Percentiles rank a stretch among this genome's conserved stretches.
phyloP scores from a whole-genome alignment of 768 basidiomycete species.

The Arthromyces matolae region DNA sequence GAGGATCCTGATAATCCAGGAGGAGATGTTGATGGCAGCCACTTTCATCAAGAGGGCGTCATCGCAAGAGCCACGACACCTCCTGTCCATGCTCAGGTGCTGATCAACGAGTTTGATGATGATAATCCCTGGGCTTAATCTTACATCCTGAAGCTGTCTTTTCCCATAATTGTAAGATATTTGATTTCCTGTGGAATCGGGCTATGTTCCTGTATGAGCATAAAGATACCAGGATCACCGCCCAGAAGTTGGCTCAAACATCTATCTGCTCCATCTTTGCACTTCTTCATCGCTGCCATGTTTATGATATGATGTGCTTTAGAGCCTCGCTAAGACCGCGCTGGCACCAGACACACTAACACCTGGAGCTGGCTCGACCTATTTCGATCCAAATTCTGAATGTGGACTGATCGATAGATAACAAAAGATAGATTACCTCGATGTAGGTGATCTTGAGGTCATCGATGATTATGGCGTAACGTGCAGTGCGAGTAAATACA shows the following conservation, averaged over 20 bases:
- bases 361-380: conserved; percentile 48
- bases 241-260: background rate
- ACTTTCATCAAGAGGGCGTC: conserved; percentile 23
- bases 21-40: conserved; percentile 22
- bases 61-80: conserved; percentile 39
- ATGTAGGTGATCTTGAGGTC: conserved; percentile 68
- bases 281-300: no score
- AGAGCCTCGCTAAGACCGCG: conserved; percentile 48
- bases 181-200: background rate
- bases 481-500: conserved; percentile 53
- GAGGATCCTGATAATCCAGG: conserved; percentile 27
- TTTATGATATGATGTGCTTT: background rate
- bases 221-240: background rate
- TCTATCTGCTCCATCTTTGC: no score
- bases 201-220: background rate
- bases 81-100: conserved; percentile 39
- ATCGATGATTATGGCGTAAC: conserved; percentile 66
- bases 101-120: conserved; percentile 33
- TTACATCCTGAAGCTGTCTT: background rate
- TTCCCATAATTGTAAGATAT: background rate
- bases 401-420: no score
- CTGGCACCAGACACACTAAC: conserved; percentile 59
- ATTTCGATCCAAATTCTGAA: no score
- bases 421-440: conserved; percentile 39
- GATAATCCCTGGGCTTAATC: conserved; percentile 59